These are phyloP conservation scores for Venturia carpophila DNA, from an alignment of 2,329 filamentous ascomycete species.

Conservation along the genomic window DNA sequence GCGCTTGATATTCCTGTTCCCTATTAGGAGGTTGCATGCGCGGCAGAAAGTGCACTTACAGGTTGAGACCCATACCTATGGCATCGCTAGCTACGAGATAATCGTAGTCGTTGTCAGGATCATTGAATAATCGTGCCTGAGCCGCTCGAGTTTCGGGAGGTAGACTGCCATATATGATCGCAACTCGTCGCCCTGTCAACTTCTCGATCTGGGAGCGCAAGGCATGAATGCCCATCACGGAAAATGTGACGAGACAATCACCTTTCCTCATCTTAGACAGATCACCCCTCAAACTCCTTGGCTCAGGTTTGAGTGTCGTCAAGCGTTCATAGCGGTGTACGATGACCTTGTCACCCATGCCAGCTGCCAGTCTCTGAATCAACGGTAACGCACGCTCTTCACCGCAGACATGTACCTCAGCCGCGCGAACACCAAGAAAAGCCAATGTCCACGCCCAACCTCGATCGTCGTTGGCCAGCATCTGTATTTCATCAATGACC, in stretches of 20 bases:
- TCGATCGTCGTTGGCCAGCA: slow-evolving; percentile 73
- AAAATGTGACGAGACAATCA: slow-evolving; percentile 85
- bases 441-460: slow-evolving; percentile 96
- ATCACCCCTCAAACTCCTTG: slow-evolving; percentile 53
- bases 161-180: slow-evolving; percentile 85
- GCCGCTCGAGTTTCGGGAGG: slow-evolving; percentile 88
- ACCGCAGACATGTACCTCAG: slow-evolving; percentile 88
- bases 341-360: slow-evolving; percentile 72
- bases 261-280: slow-evolving; percentile 70
- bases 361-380: slow-evolving; percentile 67
- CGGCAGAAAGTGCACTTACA: slow-evolving; percentile 46
- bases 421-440: slow-evolving; percentile 75
- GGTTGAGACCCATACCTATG: slow-evolving; percentile 93
- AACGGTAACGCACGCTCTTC: slow-evolving; percentile 76
- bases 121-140: slow-evolving; percentile 89
- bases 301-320: slow-evolving; percentile 60
- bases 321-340: slow-evolving; percentile 79
- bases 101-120: slow-evolving; percentile 92
- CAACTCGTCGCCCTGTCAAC: slow-evolving; percentile 68
- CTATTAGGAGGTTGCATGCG: neutral
- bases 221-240: slow-evolving; percentile 69
- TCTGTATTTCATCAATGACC: slow-evolving; percentile 97
- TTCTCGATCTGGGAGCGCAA: slow-evolving; percentile 72
- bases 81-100: slow-evolving; percentile 90
- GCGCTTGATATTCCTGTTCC: slow-evolving; percentile 64